Conservation (phyloP, 2,329 filamentous ascomycete genomes). For the Neocatenulostroma microsporum region DNA sequence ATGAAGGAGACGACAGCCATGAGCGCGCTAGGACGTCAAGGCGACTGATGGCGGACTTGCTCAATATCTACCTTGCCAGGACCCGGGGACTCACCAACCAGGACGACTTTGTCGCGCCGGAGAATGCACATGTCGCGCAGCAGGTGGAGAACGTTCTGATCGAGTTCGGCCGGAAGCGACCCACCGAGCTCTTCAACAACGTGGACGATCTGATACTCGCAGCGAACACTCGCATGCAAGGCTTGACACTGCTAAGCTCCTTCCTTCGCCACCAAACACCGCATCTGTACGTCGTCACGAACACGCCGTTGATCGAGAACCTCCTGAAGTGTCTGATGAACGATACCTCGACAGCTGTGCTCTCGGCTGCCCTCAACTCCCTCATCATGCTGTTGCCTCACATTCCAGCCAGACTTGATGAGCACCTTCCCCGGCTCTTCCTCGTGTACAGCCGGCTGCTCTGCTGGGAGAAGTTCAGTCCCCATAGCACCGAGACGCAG, state of each 20-base stretch:
- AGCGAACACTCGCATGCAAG: conserved; percentile 55
- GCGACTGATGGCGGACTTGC: conserved; percentile 50
- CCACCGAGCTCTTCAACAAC: conserved; percentile 60
- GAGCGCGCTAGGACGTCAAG: conserved; percentile 45
- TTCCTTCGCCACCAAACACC: conserved; percentile 72
- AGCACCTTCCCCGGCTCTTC: conserved; percentile 65
- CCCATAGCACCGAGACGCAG: conserved; percentile 27
- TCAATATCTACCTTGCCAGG: conserved; percentile 37
- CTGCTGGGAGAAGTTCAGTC: conserved; percentile 61
- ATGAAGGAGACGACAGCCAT: conserved; percentile 41
- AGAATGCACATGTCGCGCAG: conserved; percentile 41
- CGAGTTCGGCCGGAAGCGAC: conserved; percentile 57
- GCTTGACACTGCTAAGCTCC: conserved; percentile 59
- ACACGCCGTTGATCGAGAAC: conserved; percentile 64
- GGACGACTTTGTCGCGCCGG: conserved; percentile 30
- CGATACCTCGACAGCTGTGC: conserved; percentile 67
- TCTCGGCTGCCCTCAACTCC: conserved; percentile 66
- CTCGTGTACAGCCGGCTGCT: conserved; percentile 72
- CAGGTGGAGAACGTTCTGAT: conserved; percentile 48
- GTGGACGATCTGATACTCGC: conserved; percentile 60
- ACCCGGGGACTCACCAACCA: conserved; percentile 33
- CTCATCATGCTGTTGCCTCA: conserved; percentile 77
- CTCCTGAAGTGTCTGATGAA: conserved; percentile 66
- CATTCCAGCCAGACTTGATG: conserved; percentile 63
- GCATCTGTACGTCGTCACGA: conserved; percentile 64